A percentile compares a stretch with the other conserved stretches of the same genome.
Evolutionary conservation across 305 asterid genomes (phyloP).

Genomic region (Solanum hybrid): DNA sequence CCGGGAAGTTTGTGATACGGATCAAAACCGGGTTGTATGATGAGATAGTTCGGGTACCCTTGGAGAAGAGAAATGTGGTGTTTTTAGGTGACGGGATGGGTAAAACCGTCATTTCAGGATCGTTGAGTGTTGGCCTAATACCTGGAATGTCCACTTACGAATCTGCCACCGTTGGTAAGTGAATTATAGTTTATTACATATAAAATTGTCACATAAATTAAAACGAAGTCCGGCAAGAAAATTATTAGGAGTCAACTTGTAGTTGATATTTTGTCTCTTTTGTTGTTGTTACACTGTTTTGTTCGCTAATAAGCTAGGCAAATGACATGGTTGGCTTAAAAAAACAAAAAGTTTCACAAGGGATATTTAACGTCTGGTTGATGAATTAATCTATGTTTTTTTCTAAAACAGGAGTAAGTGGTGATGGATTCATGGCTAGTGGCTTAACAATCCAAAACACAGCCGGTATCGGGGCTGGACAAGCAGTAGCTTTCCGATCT

Average conservation of each 20-base stretch:
- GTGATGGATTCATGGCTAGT: constrained; percentile 67
- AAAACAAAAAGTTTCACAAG: neutral
- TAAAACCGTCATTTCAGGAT: constrained; percentile 29
- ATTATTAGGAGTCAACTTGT: neutral
- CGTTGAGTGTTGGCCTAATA: constrained; percentile 25
- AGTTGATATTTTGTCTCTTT: neutral
- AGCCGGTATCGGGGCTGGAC: constrained; percentile 48
- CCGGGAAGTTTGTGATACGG: constrained; percentile 36
- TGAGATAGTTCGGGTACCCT: constrained; percentile 39
- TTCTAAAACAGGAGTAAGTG: constrained; percentile 25
- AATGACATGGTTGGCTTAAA: too few species aligned
- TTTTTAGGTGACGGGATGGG: constrained; percentile 43
- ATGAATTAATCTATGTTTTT: neutral
- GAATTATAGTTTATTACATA: neutral
- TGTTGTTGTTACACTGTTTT: neutral
- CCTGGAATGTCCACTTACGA: constrained; percentile 23
- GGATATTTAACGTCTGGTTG: neutral
- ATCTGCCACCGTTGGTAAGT: constrained; percentile 52
- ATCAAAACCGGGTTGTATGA: constrained; percentile 38
- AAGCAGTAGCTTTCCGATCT: constrained; percentile 79
- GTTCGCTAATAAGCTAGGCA: neutral
- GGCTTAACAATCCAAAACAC: constrained; percentile 46
- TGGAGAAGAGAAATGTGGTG: constrained; percentile 44
- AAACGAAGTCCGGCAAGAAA: too few species aligned
- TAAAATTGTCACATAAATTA: neutral